Conservation (phyloP, 768 basidiomycete genomes). For the Russula virescens region DNA sequence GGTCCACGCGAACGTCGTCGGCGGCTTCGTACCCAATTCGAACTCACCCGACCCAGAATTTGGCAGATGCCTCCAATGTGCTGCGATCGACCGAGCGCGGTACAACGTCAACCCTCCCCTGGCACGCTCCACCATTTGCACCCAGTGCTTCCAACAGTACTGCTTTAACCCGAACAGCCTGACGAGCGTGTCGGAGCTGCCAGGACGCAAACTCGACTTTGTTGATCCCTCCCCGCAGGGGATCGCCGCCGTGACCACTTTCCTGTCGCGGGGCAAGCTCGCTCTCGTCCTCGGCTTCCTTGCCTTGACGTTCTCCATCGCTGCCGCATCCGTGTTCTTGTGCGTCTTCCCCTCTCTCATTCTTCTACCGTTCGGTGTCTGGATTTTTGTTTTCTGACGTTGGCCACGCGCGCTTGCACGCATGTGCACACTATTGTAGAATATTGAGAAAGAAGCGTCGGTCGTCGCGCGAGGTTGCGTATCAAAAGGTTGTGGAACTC, state of each 20-base stretch:
- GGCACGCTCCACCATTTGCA: constrained; percentile 28
- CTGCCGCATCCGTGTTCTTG: constrained; percentile 33
- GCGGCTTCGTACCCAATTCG: constrained; percentile 56
- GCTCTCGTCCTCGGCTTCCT: constrained; percentile 45
- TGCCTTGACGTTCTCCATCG: constrained; percentile 40
- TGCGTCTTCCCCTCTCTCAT: constrained; percentile 22
- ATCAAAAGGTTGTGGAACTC: not conserved
- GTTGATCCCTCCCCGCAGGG: constrained; percentile 53
- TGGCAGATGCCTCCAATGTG: constrained; percentile 67
- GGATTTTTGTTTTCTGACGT: no score
- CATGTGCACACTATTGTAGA: constrained; percentile 1
- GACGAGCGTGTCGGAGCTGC: constrained; percentile 27
- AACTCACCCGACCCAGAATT: constrained; percentile 50
- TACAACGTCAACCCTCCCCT: constrained; percentile 16
- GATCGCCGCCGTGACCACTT: constrained; percentile 36
- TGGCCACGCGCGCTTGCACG: no score
- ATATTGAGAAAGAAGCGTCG: constrained; percentile 15
- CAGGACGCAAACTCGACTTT: constrained; percentile 40
- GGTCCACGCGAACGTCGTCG: constrained; percentile 47
- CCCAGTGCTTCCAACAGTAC: constrained; percentile 30
- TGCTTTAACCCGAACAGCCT: constrained; percentile 30
- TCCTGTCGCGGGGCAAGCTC: constrained; percentile 42
- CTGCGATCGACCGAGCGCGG: constrained; percentile 42
- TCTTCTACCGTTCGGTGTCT: not conserved
- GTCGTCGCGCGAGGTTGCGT: not conserved